Conservation (phyloP, 352 stramenopile species). For the Paralagenidium karlingii region DNA sequence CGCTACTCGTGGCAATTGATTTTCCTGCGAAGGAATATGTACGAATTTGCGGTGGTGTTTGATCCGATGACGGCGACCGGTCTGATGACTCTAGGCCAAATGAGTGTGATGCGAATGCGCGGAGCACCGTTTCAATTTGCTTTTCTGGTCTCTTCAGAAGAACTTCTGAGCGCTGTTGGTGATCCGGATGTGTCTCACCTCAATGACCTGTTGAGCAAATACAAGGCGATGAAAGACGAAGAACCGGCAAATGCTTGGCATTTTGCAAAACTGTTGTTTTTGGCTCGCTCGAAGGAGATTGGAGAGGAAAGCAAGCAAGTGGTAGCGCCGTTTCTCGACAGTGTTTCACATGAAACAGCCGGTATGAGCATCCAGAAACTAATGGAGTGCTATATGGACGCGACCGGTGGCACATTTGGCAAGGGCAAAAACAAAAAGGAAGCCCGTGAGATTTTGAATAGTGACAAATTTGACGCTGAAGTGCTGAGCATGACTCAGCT, state of each 20-base stretch:
- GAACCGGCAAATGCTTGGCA: slow-evolving; percentile 55
- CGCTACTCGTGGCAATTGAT: slow-evolving; percentile 68
- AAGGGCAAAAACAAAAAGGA: slow-evolving; percentile 27
- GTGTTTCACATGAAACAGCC: slow-evolving; percentile 25
- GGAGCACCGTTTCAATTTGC: slow-evolving; percentile 64
- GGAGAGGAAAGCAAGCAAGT: slow-evolving; percentile 2
- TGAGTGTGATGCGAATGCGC: slow-evolving; percentile 58
- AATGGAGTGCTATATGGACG: slow-evolving; percentile 47
- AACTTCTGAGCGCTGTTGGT: slow-evolving; percentile 30
- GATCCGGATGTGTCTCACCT: slow-evolving; percentile 1
- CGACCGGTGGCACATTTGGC: slow-evolving; percentile 20
- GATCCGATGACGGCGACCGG: slow-evolving; percentile 42
- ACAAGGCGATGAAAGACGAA: slow-evolving; percentile 19
- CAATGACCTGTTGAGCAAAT: slow-evolving; percentile 1
- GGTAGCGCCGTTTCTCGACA: slow-evolving; percentile 37
- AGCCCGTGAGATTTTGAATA: slow-evolving; percentile 23
- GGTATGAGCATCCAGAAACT: slow-evolving; percentile 36
- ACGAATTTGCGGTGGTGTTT: slow-evolving; percentile 66
- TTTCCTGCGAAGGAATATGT: slow-evolving; percentile 81
- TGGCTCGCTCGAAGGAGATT: slow-evolving; percentile 42
- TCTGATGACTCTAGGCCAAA: slow-evolving; percentile 31
- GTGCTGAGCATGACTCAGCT: slow-evolving; percentile 66
- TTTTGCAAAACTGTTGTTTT: slow-evolving; percentile 65
- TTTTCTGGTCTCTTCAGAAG: slow-evolving; percentile 54
- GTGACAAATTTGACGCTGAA: slow-evolving; percentile 33